Evolutionary conservation across 2,329 filamentous ascomycete genomes (phyloP), one percentile per base, ranked within the genome.

Genomic region (Xylariaceae sp.): DNA sequence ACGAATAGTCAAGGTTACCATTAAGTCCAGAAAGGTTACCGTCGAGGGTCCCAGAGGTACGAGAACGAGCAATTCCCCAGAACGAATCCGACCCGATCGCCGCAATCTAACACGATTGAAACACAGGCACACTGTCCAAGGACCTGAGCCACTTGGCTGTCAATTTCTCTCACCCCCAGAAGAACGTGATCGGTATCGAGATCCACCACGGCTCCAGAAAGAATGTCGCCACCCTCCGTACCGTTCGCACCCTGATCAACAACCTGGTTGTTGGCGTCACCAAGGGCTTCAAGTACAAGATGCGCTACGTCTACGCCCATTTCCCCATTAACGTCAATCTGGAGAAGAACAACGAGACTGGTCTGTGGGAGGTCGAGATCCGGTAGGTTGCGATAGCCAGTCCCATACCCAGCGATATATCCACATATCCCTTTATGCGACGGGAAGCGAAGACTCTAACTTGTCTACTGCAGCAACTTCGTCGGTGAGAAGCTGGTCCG

Each of bases 321-420:
- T 98, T 98, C 69, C 92, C 92, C 73, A 98, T 98, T 88, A 98
- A 98, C 81, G 90, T 98, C 76, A 97, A 96, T 80, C 72, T 98
- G 59, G 88, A 95, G 63, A 89, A 96, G 85, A 90, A 90, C 81
- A 68, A 70, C 64, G 92, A 97, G 76, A 92, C 87, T 51, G 89
- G 83, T 58, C 72, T 83, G 60, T 85, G 65, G 67, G 85, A 94
- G 73, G 86, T 98, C 65, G 92, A 98, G 83, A 97, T 98, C 78
- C 84, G 92, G 84, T 90, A 82, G 61, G 83, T 69, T 30, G n/a
- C 47, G 41, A 35, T 19, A 21, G 11, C 6, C 11, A 49, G n/a
- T n/a, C n/a, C n/a, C n/a, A n/a, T n/a, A n/a, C n/a, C n/a, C n/a
- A n/a, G n/a, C n/a, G n/a, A n/a, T n/a, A n/a, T n/a, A n/a, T n/a